These are phyloP conservation scores for Pisolithus albus DNA, from an alignment of 768 basidiomycete species.

Conservation along the genomic window DNA sequence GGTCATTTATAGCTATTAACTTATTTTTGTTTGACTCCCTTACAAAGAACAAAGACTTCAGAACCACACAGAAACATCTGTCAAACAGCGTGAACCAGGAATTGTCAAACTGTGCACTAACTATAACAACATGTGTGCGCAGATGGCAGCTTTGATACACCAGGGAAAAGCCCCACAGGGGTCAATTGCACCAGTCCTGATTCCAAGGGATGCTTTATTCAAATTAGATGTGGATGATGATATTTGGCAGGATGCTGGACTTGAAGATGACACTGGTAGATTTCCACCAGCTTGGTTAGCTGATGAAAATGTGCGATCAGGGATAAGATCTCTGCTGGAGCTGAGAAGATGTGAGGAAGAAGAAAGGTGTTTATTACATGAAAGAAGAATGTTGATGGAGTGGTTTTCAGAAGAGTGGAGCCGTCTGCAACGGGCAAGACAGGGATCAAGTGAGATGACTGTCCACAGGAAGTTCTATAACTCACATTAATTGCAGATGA, in stretches of 20 bases:
- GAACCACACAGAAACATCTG: slow-evolving; percentile 20
- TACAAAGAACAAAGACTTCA: slow-evolving; percentile 19
- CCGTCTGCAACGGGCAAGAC: neutral
- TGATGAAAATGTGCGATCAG: slow-evolving; percentile 11
- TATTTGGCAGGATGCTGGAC: slow-evolving; percentile 30
- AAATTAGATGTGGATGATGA: slow-evolving; percentile 31
- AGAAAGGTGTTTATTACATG: slow-evolving; percentile 8
- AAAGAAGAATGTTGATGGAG: slow-evolving; percentile 15
- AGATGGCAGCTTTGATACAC: slow-evolving; percentile 16
- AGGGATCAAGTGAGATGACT: slow-evolving; percentile 1
- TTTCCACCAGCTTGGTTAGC: slow-evolving; percentile 12
- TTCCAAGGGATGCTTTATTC: slow-evolving; percentile 20
- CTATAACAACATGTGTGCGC: slow-evolving; percentile 25
- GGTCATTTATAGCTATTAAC: neutral
- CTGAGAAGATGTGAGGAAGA: slow-evolving; percentile 25
- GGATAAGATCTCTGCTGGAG: slow-evolving; percentile 15
- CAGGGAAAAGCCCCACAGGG: slow-evolving; percentile 15
- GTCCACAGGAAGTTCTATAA: neutral
- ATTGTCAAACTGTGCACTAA: slow-evolving; percentile 17
- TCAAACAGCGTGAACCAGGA: slow-evolving; percentile 22
- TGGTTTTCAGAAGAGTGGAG: slow-evolving; percentile 28
- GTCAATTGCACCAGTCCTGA: slow-evolving; percentile 17
- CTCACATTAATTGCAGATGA: neutral
- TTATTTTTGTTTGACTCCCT: neutral
- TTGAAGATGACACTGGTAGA: slow-evolving; percentile 15